phyloP scores from a whole-genome alignment of 2,329 filamentous ascomycete species.

The Verticillium tricorpus region DNA sequence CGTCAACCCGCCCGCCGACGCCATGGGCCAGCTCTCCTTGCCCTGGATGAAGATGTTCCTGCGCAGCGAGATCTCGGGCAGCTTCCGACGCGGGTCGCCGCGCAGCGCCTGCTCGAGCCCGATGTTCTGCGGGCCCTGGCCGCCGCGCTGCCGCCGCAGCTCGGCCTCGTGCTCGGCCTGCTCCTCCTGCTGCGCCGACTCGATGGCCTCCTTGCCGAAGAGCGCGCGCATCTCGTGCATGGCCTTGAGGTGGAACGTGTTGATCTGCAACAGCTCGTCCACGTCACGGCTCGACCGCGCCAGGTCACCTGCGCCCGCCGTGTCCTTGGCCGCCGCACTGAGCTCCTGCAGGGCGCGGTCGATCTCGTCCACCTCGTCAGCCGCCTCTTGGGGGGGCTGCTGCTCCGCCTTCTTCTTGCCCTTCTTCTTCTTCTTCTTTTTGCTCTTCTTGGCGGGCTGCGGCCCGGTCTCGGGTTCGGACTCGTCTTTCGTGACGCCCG shows the following conservation, averaged over 20 bases:
- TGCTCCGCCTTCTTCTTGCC: conserved; percentile 20
- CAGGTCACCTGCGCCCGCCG: conserved; percentile 7
- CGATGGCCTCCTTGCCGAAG: conserved; percentile 55
- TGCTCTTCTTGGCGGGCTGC: conserved; percentile 29
- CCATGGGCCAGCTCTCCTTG: conserved; percentile 81
- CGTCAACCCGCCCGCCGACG: conserved; percentile 72
- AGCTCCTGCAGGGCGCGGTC: conserved; percentile 49
- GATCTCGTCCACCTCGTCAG: conserved; percentile 45
- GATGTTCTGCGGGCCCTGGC: conserved; percentile 38
- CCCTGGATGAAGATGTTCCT: conserved; percentile 83
- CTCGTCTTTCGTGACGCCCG: conserved; percentile 14
- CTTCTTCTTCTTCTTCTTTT: conserved; percentile 34
- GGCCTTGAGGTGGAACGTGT: conserved; percentile 72
- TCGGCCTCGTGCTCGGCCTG: conserved; percentile 34
- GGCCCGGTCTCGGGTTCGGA: conserved; percentile 14
- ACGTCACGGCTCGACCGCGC: conserved; percentile 8
- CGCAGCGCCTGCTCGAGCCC: conserved; percentile 54
- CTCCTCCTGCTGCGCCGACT: conserved; percentile 46
- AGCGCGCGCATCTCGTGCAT: conserved; percentile 80
- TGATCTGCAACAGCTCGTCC: conserved; percentile 43
- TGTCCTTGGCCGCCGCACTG: conserved; percentile 20
- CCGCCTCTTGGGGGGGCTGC: conserved; percentile 5
- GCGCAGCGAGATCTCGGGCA: conserved; percentile 67
- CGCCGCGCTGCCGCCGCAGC: conserved; percentile 26
- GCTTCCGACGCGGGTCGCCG: conserved; percentile 54